These are phyloP conservation scores for Brassica napus DNA, from an alignment of 345 rosid species.

Conservation along the genomic window DNA sequence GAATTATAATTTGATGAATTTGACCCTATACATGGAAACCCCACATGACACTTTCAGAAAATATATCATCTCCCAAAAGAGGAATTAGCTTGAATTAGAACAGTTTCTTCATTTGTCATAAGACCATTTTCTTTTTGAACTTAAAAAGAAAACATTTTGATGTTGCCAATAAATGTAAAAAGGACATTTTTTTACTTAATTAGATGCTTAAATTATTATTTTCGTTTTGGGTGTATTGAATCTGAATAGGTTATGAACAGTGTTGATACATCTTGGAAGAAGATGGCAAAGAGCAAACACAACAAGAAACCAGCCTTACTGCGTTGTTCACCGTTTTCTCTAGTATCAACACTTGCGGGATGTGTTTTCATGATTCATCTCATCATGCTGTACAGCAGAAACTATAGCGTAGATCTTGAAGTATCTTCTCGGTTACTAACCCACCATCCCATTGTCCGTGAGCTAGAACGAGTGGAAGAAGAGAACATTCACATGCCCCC, in stretches of 20 bases:
- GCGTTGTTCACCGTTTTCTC: slow-evolving; percentile 20
- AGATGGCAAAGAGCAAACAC: slow-evolving; percentile 54
- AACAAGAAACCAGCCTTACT: slow-evolving; percentile 61
- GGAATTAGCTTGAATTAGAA: slow-evolving; percentile 10
- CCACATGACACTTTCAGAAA: background rate
- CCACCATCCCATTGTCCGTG: slow-evolving; percentile 56
- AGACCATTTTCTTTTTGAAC: background rate
- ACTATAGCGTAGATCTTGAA: slow-evolving; percentile 43
- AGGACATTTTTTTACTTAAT: background rate
- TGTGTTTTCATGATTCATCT: slow-evolving; percentile 70
- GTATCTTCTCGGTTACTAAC: slow-evolving; percentile 43
- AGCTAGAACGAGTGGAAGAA: slow-evolving; percentile 79
- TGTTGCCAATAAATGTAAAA: background rate
- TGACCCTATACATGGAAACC: slow-evolving; percentile 9
- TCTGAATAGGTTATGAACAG: slow-evolving; percentile 27
- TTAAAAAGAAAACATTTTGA: background rate
- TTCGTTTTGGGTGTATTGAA: slow-evolving; percentile 1
- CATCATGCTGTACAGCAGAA: slow-evolving; percentile 48
- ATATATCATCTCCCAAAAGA: background rate
- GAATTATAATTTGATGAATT: slow-evolving; percentile 12
- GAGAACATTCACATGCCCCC: slow-evolving; percentile 89
- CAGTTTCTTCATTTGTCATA: slow-evolving; percentile 14
- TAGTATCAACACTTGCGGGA: slow-evolving; percentile 69
- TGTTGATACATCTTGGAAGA: slow-evolving; percentile 45
- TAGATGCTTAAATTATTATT: background rate